Percentiles rank a stretch among this genome's conserved stretches.
These are phyloP conservation scores for Cladochytrium replicatum DNA, from an alignment of 192 early-diverging fungal genomes.

Conservation along the genomic window DNA sequence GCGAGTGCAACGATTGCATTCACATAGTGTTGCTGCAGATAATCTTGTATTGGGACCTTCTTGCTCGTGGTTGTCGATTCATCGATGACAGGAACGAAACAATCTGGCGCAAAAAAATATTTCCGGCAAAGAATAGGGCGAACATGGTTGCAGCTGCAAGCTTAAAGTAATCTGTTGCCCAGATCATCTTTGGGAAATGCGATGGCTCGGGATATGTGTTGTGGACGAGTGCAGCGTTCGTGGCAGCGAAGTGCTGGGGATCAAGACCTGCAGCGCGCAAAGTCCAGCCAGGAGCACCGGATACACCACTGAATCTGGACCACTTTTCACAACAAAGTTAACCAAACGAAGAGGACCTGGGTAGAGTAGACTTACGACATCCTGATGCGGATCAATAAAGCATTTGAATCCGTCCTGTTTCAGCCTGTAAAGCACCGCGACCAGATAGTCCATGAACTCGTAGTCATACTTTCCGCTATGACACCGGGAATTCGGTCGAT, in stretches of 20 bases:
- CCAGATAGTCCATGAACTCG: conserved; percentile 61
- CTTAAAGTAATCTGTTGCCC: conserved; percentile 78
- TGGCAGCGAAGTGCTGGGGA: conserved; percentile 47
- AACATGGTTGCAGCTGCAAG: conserved; percentile 74
- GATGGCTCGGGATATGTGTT: conserved; percentile 35
- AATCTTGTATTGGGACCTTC: conserved; percentile 42
- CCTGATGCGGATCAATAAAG: conserved; percentile 78
- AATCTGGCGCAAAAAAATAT: conserved; percentile 63
- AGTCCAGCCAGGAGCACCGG: conserved; percentile 45
- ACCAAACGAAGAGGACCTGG: background rate
- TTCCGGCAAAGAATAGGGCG: conserved; percentile 55
- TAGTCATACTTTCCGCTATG: conserved; percentile 55
- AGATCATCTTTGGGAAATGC: conserved; percentile 43
- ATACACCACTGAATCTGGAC: conserved; percentile 30
- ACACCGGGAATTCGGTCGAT: background rate
- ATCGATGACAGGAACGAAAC: conserved; percentile 17
- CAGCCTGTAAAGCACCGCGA: conserved; percentile 53
- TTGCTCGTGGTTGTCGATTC: background rate
- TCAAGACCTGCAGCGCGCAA: conserved; percentile 62
- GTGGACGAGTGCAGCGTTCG: conserved; percentile 71
- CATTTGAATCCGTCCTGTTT: conserved; percentile 62
- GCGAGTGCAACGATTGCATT: conserved; percentile 55
- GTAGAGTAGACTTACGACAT: conserved; percentile 38
- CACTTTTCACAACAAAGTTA: conserved; percentile 7
- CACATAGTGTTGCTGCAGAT: conserved; percentile 53